Evolutionary conservation across 441 rosid genomes (phyloP).

Genomic region (Arabidopsis lyrata): DNA sequence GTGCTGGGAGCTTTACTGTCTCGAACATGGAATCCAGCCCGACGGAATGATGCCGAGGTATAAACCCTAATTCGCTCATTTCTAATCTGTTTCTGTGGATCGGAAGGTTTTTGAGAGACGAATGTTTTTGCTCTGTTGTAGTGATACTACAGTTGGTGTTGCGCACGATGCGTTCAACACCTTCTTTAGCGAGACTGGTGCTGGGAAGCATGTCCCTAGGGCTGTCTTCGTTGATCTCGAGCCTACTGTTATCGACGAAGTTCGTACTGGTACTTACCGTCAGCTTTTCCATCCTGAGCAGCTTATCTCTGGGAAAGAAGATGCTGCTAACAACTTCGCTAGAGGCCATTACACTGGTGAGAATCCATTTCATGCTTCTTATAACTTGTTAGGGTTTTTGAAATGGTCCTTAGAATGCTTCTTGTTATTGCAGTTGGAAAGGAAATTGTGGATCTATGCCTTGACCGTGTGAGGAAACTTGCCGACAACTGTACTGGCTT

Average conservation of each 20-base stretch:
- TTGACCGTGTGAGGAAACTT: conserved; percentile 83
- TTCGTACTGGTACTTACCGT: conserved; percentile 77
- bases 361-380: background rate
- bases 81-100: background rate
- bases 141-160: conserved; percentile 72
- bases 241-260: conserved; percentile 92
- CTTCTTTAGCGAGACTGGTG: conserved; percentile 93
- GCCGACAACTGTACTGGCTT: conserved; percentile 93
- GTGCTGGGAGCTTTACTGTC: conserved; percentile 92
- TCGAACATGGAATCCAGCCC: conserved; percentile 80
- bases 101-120: conserved; percentile 9
- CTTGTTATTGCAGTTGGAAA: conserved; percentile 67
- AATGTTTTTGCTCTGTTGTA: conserved; percentile 35
- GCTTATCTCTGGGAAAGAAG: conserved; percentile 95
- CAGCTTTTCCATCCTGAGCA: conserved; percentile 96
- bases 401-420: background rate
- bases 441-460: conserved; percentile 91
- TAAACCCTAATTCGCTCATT: background rate
- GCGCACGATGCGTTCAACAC: conserved; percentile 91
- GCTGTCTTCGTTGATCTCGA: conserved; percentile 93
- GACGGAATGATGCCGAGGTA: conserved; percentile 86
- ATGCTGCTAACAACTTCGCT: conserved; percentile 93
- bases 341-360: conserved; percentile 90
- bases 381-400: background rate
- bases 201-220: conserved; percentile 92